These are phyloP conservation scores for Phytopythium delawarense DNA, from an alignment of 352 stramenopile genomes.

Conservation along the genomic window DNA sequence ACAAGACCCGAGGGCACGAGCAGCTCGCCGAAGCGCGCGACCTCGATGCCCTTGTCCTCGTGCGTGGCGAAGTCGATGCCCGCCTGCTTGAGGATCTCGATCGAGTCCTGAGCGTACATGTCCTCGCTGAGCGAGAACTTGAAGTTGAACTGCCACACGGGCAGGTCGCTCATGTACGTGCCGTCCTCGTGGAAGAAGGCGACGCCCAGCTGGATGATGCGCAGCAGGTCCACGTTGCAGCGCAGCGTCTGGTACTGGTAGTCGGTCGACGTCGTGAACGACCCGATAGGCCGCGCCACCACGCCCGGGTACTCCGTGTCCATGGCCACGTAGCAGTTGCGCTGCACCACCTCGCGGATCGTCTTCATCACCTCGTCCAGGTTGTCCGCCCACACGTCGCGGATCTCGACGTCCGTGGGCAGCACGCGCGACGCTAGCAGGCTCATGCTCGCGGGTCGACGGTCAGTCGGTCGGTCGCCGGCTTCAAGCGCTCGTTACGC, in stretches of 20 bases:
- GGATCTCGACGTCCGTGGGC: conserved; percentile 89
- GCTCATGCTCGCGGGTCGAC: background rate
- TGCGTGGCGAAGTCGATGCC: conserved; percentile 98
- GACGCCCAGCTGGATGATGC: conserved; percentile 99
- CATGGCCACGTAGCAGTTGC: conserved; percentile 98
- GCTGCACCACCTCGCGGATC: conserved; percentile 95
- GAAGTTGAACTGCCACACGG: conserved; percentile 99
- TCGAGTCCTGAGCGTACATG: conserved; percentile 99
- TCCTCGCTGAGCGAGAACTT: conserved; percentile 97
- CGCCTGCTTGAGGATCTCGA: conserved; percentile 97
- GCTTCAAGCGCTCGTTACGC: background rate
- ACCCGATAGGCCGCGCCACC: conserved; percentile 96
- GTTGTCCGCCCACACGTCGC: conserved; percentile 92
- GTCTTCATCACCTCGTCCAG: conserved; percentile 94
- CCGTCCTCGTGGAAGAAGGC: conserved; percentile 96
- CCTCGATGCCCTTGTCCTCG: conserved; percentile 95
- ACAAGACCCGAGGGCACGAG: conserved; percentile 97
- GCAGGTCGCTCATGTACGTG: conserved; percentile 93
- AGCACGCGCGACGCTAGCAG: conserved; percentile 49
- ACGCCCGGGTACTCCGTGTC: conserved; percentile 99
- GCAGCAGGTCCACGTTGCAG: conserved; percentile 98
- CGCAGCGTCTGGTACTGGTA: conserved; percentile 99
- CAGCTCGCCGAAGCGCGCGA: conserved; percentile 96
- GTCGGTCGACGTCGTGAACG: conserved; percentile 92
- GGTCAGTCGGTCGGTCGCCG: background rate